These are phyloP conservation scores for Carex sylvatica DNA, from an alignment of 202 grass and related monocot species.

Conservation along the genomic window DNA sequence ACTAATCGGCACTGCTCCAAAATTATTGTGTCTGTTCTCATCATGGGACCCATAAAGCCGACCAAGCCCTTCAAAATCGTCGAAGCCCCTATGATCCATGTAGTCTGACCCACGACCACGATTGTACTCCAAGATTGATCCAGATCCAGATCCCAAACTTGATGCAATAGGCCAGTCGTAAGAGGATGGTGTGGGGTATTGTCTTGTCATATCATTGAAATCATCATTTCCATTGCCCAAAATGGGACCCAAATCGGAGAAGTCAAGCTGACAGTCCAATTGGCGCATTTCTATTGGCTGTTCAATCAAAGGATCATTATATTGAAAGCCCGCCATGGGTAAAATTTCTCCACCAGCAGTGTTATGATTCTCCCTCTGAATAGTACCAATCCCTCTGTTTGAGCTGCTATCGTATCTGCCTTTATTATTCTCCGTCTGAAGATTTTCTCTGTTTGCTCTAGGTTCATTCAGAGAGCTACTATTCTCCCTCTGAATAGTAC, in stretches of 20 bases:
- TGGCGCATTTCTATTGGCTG: slow-evolving; percentile 19
- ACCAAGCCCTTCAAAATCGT: slow-evolving; percentile 12
- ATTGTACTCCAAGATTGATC: neutral
- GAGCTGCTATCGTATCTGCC: neutral
- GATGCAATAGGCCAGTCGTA: slow-evolving; percentile 1
- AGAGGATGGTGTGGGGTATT: slow-evolving; percentile 1
- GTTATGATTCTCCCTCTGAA: slow-evolving; percentile 10
- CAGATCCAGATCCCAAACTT: slow-evolving; percentile 18
- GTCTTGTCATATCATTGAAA: slow-evolving; percentile 17
- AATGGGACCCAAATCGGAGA: slow-evolving; percentile 24
- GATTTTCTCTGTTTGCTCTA: slow-evolving; percentile 5
- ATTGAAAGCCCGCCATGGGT: neutral
- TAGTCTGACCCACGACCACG: neutral
- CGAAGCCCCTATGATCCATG: neutral
- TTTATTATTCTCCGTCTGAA: neutral
- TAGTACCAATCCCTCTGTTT: slow-evolving; percentile 6
- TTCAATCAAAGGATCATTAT: slow-evolving; percentile 8
- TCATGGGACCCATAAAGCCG: slow-evolving; percentile 11
- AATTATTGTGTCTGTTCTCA: neutral
- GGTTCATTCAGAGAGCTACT: neutral
- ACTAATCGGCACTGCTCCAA: neutral
- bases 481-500: neutral
- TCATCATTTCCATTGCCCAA: slow-evolving; percentile 24
- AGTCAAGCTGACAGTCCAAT: slow-evolving; percentile 19
- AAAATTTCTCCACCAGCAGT: neutral